These are phyloP conservation scores for Fusarium nodosum DNA, from an alignment of 2,329 filamentous ascomycete genomes.

Conservation along the genomic window DNA sequence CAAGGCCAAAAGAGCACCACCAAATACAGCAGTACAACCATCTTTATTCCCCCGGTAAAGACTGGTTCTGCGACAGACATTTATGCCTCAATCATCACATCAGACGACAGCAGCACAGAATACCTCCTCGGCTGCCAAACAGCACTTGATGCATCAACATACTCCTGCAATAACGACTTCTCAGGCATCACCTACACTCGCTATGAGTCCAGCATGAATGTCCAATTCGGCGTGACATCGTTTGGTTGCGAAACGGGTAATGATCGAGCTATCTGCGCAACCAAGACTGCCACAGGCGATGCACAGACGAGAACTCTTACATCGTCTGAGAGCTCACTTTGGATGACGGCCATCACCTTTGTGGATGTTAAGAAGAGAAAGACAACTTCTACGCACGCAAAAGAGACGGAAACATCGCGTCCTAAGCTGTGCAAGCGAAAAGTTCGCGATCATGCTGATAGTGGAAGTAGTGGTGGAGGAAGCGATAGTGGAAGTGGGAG, in stretches of 20 bases:
- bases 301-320: slow-evolving; percentile 14
- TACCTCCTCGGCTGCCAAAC: slow-evolving; percentile 47
- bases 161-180: slow-evolving; percentile 43
- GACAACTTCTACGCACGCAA: neutral
- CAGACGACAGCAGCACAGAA: slow-evolving; percentile 36
- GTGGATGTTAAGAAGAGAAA: slow-evolving; percentile 31
- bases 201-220: slow-evolving; percentile 26
- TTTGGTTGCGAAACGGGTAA: slow-evolving; percentile 38
- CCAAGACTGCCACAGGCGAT: neutral
- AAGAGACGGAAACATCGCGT: neutral
- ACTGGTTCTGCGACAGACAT: slow-evolving; percentile 42
- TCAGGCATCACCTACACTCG: slow-evolving; percentile 43
- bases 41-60: slow-evolving; percentile 34
- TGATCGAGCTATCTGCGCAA: slow-evolving; percentile 32
- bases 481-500: neutral
- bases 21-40: slow-evolving; percentile 21
- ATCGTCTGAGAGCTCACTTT: slow-evolving; percentile 25
- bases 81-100: slow-evolving; percentile 46
- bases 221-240: slow-evolving; percentile 31
- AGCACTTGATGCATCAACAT: slow-evolving; percentile 26
- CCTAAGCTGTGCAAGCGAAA: slow-evolving; percentile 28
- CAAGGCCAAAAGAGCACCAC: slow-evolving; percentile 29
- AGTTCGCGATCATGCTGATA: neutral
- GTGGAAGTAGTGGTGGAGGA: neutral
- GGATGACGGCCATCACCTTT: slow-evolving; percentile 45